phyloP scores from a whole-genome alignment of 78 protist species.

The Dictyostelium citrinum region DNA sequence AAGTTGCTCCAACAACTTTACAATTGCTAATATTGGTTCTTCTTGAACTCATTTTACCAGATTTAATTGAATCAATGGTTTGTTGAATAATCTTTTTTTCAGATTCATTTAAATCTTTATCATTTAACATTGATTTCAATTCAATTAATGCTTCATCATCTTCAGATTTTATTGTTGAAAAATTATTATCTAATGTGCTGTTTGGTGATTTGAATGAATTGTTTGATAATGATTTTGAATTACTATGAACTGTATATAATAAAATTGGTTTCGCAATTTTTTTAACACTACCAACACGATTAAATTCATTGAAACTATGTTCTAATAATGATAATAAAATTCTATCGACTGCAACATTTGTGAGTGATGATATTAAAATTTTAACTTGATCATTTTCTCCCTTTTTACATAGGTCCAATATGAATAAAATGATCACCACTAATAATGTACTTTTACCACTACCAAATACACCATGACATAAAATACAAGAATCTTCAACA shows the following conservation, averaged over 20 bases:
- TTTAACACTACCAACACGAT: slow-evolving; percentile 85
- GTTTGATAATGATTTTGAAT: background rate
- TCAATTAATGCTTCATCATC: slow-evolving; percentile 64
- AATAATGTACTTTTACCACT: slow-evolving; percentile 84
- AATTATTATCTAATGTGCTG: background rate
- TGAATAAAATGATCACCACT: slow-evolving; percentile 70
- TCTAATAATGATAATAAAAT: slow-evolving; percentile 74
- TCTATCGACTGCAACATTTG: slow-evolving; percentile 92
- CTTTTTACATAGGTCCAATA: background rate
- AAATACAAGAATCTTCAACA: background rate
- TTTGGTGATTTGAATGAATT: background rate
- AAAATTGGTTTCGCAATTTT: slow-evolving; percentile 82
- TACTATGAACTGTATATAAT: slow-evolving; percentile 36
- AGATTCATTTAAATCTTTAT: background rate
- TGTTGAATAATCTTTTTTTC: background rate
- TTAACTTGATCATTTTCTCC: slow-evolving; percentile 62
- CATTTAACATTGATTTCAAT: slow-evolving; percentile 21
- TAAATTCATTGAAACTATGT: slow-evolving; percentile 71
- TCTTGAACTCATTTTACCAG: slow-evolving; percentile 8
- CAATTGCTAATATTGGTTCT: slow-evolving; percentile 7
- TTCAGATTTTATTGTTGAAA: background rate
- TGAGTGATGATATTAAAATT: slow-evolving; percentile 72
- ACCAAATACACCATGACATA: slow-evolving; percentile 92
- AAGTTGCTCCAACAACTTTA: slow-evolving; percentile 75
- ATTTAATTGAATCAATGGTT: background rate